A percentile compares a stretch with the other conserved stretches of the same genome.
Evolutionary conservation across 768 basidiomycete genomes (phyloP).

Genomic region (Boletellus sp.): DNA sequence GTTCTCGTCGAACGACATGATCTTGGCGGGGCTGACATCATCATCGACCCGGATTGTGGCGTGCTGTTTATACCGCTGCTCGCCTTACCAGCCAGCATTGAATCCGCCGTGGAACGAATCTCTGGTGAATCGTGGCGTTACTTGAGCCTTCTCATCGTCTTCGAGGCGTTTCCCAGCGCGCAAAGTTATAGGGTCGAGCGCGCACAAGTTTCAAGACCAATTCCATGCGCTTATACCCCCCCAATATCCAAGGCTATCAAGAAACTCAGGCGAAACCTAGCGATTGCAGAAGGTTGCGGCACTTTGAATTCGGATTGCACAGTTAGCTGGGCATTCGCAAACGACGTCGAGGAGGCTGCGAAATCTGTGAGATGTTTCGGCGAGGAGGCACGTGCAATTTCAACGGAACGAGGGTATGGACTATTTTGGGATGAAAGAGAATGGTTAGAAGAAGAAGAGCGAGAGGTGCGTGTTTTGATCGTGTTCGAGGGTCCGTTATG

Average conservation of each 20-base stretch:
- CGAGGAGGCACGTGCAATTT: conserved; percentile 48
- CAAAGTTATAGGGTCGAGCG: conserved; percentile 29
- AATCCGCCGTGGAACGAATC: conserved; percentile 42
- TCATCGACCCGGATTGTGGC: conserved; percentile 60
- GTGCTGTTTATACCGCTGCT: conserved; percentile 47
- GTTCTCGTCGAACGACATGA: conserved; percentile 62
- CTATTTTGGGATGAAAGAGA: conserved; percentile 54
- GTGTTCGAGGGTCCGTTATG: conserved; percentile 2
- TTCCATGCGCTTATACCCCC: conserved; percentile 52
- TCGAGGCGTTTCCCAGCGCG: conserved; percentile 62
- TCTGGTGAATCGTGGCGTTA: conserved; percentile 63
- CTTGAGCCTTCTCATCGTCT: conserved; percentile 50
- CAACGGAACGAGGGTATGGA: conserved; percentile 35
- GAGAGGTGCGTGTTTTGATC: conserved; percentile 40
- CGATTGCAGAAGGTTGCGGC: conserved; percentile 57
- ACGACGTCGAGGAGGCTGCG: conserved; percentile 56
- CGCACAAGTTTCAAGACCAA: conserved; percentile 5
- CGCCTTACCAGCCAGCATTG: conserved; percentile 47
- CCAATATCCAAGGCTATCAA: conserved; percentile 68
- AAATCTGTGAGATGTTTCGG: conserved; percentile 53
- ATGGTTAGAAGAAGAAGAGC: conserved; percentile 59
- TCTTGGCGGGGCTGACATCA: conserved; percentile 59
- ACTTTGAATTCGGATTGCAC: conserved; percentile 42
- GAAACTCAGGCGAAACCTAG: conserved; percentile 60
- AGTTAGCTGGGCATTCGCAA: conserved; percentile 61